These are phyloP conservation scores for Metarhizium guizhouense DNA, from an alignment of 2,329 filamentous ascomycete genomes.

Conservation along the genomic window DNA sequence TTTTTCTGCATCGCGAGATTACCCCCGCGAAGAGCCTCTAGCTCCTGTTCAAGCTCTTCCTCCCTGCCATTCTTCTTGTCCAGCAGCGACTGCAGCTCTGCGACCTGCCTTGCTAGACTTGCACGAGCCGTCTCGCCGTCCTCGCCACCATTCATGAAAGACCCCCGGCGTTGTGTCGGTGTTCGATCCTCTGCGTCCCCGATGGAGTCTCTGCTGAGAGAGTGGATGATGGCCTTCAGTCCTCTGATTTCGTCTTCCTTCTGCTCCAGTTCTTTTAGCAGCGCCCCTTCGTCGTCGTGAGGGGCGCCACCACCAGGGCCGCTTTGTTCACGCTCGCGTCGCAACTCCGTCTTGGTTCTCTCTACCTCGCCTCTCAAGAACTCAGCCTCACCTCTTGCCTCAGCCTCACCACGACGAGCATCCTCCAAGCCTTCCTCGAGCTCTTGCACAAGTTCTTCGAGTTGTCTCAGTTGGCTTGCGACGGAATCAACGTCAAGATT, in stretches of 20 bases:
- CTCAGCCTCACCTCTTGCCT: constrained; percentile 91
- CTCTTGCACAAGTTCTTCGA: constrained; percentile 94
- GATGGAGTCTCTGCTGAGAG: constrained; percentile 70
- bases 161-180: constrained; percentile 21
- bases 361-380: constrained; percentile 93
- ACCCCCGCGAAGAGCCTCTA: constrained; percentile 54
- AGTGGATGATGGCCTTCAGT: constrained; percentile 96
- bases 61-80: constrained; percentile 67
- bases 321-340: constrained; percentile 78
- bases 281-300: constrained; percentile 34
- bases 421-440: constrained; percentile 95
- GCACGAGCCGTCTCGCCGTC: constrained; percentile 35
- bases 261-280: constrained; percentile 73
- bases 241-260: constrained; percentile 97
- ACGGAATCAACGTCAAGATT: constrained; percentile 88
- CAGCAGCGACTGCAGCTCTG: constrained; percentile 64
- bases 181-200: constrained; percentile 29
- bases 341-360: constrained; percentile 76
- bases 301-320: constrained; percentile 22
- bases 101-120: constrained; percentile 70
- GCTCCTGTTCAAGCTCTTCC: constrained; percentile 76
- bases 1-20: constrained; percentile 17
- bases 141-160: constrained; percentile 21
- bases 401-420: constrained; percentile 84
- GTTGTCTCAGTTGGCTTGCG: constrained; percentile 82